Conservation (phyloP, 768 basidiomycete species). For the Mycena pura region DNA sequence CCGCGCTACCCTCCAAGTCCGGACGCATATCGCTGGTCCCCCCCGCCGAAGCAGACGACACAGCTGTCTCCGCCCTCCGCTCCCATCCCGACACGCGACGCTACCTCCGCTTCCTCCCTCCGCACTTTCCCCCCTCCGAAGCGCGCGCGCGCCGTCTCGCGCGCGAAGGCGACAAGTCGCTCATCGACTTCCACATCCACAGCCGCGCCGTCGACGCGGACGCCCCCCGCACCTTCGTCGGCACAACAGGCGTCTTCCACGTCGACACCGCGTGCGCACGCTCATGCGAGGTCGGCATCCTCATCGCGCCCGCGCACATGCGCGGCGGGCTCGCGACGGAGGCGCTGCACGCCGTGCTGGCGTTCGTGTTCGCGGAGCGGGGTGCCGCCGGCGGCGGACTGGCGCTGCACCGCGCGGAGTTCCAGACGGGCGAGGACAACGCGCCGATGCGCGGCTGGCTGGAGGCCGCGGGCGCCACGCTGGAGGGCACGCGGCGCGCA, state of each 20-base stretch:
- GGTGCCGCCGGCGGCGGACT: no score
- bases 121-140: constrained; percentile 42
- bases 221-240: constrained; percentile 38
- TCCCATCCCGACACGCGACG: constrained; percentile 45
- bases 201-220: constrained; percentile 21
- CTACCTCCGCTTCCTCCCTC: constrained; percentile 49
- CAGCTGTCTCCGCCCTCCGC: constrained; percentile 43
- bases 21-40: constrained; percentile 44
- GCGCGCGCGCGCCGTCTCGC: constrained; percentile 42
- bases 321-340: constrained; percentile 52
- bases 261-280: constrained; percentile 41
- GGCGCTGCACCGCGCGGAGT: constrained; percentile 50
- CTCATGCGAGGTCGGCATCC: constrained; percentile 52
- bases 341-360: constrained; percentile 47
- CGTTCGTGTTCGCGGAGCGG: constrained; percentile 49
- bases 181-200: constrained; percentile 49
- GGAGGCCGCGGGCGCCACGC: constrained; percentile 45
- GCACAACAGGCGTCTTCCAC: constrained; percentile 48
- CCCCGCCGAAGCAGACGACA: constrained; percentile 45
- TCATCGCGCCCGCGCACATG: constrained; percentile 46
- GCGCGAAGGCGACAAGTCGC: constrained; percentile 40
- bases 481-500: constrained; percentile 47
- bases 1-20: constrained; percentile 19
- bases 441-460: constrained; percentile 54
- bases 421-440: constrained; percentile 52